Base-by-base conservation (phyloP, 2,329 filamentous ascomycete species). In the Ceratocystis destructans region DNA sequence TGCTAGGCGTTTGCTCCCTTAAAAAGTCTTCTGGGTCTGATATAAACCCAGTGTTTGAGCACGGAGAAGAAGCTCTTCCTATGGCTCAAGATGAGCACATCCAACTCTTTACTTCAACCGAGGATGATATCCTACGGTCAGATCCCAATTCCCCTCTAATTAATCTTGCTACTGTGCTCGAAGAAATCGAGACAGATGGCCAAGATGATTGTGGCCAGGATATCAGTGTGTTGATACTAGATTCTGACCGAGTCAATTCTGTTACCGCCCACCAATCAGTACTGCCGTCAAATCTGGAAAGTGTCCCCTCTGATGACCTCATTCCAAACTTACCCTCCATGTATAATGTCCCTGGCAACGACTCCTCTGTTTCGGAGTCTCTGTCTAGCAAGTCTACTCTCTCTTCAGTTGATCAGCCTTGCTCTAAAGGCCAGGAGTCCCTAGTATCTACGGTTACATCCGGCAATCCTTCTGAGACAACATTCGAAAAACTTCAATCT, bases 181-280 rank as follows among this genome's bases (percentile, higher is more conserved):
- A 68, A 61, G 67, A 68, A 31, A 62, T 53, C 41, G 37, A 33
- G 28, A 33, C 55, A 28, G 61, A 66, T 12, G 61, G 64, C 7
- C 61, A 61, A 20, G 65, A 63, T 50, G 62, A 64, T 48, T 37
- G 61, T 33, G 25, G 31, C 33, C 25, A 57, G n/a, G 66, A 65
- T 62, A 46, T 46, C n/a, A 37, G 55, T 50, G 62, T 44, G 8
- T 28, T 37, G 50, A 45, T 44, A 22, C 22, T 22, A 31, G 5
- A 61, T 22, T 33, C 28, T 22, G 41, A 50, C 41, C 4, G 12
- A n/a, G 3, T 15, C 37, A 25, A 57, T 2, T 50, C 37, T 53
- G 4, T 1, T n/a, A 22, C n/a, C 10, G 48, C n/a, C 3, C 48
- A n/a, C 17, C 6, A 20, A n/a, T 4, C 46, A 17, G 46, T 53